These are phyloP conservation scores for Mucor ambiguus DNA, from an alignment of 371 early-diverging fungal species.

Conservation along the genomic window DNA sequence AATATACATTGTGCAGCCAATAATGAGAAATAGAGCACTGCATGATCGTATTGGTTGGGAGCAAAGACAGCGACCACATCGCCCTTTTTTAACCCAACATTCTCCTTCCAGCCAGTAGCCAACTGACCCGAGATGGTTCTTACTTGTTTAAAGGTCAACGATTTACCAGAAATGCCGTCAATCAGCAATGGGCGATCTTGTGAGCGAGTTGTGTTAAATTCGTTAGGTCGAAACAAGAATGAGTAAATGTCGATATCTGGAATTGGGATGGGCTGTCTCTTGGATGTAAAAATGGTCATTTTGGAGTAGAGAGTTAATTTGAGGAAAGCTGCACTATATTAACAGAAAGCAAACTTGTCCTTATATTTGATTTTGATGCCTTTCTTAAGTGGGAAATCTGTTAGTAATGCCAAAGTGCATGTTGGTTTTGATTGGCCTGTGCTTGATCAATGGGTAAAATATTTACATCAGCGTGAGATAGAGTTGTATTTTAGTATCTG, in stretches of 20 bases:
- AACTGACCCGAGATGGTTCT: constrained; percentile 53
- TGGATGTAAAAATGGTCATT: constrained; percentile 21
- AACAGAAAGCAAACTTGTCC: neutral
- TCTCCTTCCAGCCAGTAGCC: constrained; percentile 40
- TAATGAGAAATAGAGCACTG: constrained; percentile 41
- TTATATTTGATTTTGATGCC: neutral
- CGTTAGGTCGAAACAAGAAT: constrained; percentile 53
- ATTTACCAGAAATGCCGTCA: constrained; percentile 57
- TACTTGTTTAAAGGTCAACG: constrained; percentile 63
- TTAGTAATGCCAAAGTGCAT: constrained; percentile 3
- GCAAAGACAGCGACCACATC: constrained; percentile 76
- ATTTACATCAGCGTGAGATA: constrained; percentile 3
- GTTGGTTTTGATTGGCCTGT: neutral
- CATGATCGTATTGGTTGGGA: constrained; percentile 63
- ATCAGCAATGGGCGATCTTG: constrained; percentile 49
- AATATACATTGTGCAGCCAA: constrained; percentile 43
- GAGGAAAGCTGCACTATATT: neutral
- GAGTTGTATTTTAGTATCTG: neutral
- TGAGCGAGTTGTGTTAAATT: constrained; percentile 33
- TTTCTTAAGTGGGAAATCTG: constrained; percentile 3
- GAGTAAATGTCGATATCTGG: constrained; percentile 70
- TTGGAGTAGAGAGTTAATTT: neutral
- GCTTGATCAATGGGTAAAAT: neutral
- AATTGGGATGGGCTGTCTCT: constrained; percentile 33
- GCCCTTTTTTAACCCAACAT: constrained; percentile 63